These are phyloP conservation scores for Diatrype stigma DNA, from an alignment of 2,329 filamentous ascomycete species.

Conservation along the genomic window DNA sequence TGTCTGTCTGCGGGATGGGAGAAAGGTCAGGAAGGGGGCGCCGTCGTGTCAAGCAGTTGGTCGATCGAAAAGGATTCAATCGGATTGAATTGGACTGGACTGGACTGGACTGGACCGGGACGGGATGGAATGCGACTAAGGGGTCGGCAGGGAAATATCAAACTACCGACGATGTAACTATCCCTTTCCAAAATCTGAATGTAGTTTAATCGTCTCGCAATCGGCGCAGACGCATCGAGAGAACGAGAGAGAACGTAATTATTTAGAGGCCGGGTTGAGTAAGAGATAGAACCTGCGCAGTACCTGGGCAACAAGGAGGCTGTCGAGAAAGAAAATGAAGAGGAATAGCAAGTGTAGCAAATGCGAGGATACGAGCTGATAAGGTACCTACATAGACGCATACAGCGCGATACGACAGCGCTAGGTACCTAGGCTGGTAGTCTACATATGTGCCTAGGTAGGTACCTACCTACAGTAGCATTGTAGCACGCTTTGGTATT, in stretches of 20 bases:
- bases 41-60: neutral
- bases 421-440: neutral
- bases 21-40: neutral
- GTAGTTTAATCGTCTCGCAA: neutral
- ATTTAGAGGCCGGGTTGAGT: neutral
- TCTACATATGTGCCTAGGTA: no score
- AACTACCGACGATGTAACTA: neutral
- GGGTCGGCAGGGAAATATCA: neutral
- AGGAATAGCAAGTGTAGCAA: neutral
- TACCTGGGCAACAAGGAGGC: neutral
- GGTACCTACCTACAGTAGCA: neutral
- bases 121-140: neutral
- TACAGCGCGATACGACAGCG: no score
- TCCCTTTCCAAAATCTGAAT: neutral
- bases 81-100: neutral
- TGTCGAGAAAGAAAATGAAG: neutral
- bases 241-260: neutral
- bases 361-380: neutral
- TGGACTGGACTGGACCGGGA: neutral
- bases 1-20: neutral
- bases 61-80: no score
- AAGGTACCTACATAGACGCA: no score
- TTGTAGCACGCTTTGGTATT: no score
- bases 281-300: neutral
- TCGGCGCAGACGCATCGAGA: neutral